Evolutionary conservation across 2,329 filamentous ascomycete species (phyloP), one percentile per base, ranked within the genome.

Genomic region (Bipolaris oryzae): DNA sequence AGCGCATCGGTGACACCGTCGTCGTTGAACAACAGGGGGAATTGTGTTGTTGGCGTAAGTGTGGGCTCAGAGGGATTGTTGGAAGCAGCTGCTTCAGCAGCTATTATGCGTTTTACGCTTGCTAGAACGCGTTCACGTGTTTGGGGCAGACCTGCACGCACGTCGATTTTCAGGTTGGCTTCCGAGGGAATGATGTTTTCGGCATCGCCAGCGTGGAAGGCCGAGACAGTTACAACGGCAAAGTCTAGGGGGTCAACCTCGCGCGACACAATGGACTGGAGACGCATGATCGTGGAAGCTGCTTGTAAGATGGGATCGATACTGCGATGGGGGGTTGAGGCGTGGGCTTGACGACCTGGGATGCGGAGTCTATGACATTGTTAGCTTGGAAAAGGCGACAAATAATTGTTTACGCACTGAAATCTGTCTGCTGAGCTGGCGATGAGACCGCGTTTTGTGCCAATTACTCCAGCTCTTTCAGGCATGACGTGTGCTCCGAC

Each of bases 281-380:
- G 74, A 16, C 84, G 75, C 15, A 85, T 71, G 5, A 87, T 81
- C 6, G 84, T 81, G 60, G 80, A 78, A 0, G 82, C 79, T 10
- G 85, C 85, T 61, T 86, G 80, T 1, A 87, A 75, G 5, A 85
- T 82, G 0, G 85, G 85, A 63, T 88, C 85, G 28, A 87, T 77
- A 1, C 80, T 80, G 28, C 77, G 74, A 64, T 87, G 81, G 0
- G 85, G 85, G 66, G 80, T 81, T 0, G 79, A 82, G 1, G 82
- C 85, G 64, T 88, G 85, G 0, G 84, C 84, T 53, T 84, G 84
- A 10, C 83, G 79, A 3, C 85, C 85, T 62, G 79, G 81, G n/a
- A 88, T 76, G 0, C 81, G 85, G 16, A 87, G 77, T 46, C 79
- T 81, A 66, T 68, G 28, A 35, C 70, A 77, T 58, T 2, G 13